Percentiles rank a stretch among this genome's conserved stretches.
Evolutionary conservation across 768 basidiomycete species (phyloP).

Genomic region (Tricholoma flavovirens): DNA sequence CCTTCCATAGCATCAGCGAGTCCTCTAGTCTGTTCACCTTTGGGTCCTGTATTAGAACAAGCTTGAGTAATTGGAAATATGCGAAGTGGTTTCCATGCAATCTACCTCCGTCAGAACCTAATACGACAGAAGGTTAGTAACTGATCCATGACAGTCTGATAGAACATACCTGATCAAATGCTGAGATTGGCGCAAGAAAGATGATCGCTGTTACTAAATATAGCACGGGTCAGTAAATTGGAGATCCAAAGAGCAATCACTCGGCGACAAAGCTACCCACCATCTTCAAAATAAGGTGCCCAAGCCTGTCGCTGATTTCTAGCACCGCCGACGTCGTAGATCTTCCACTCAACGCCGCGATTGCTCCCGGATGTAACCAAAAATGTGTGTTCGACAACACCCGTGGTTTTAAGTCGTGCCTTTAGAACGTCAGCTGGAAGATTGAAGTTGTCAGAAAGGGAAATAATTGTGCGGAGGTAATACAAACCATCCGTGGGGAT

Average conservation of each 20-base stretch:
- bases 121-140: slow-evolving; percentile 11
- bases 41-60: slow-evolving; percentile 45
- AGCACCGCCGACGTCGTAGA: slow-evolving; percentile 83
- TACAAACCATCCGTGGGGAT: slow-evolving; percentile 67
- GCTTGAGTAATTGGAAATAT: slow-evolving; percentile 9
- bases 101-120: slow-evolving; percentile 66
- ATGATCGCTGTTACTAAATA: slow-evolving; percentile 76
- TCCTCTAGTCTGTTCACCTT: slow-evolving; percentile 76
- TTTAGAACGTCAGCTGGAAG: slow-evolving; percentile 67
- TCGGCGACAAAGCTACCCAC: slow-evolving; percentile 31
- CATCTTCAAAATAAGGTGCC: slow-evolving; percentile 86
- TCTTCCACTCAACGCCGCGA: slow-evolving; percentile 66
- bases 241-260: background rate
- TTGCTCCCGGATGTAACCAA: slow-evolving; percentile 52
- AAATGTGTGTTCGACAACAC: slow-evolving; percentile 77
- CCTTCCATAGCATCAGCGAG: slow-evolving; percentile 69
- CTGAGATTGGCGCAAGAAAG: slow-evolving; percentile 83
- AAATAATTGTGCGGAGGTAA: slow-evolving; percentile 11
- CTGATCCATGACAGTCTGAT: slow-evolving; percentile 3
- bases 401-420: slow-evolving; percentile 77
- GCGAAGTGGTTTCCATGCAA: slow-evolving; percentile 8
- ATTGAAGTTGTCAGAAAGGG: slow-evolving; percentile 9
- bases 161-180: slow-evolving; percentile 64
- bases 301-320: slow-evolving; percentile 79
- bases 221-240: slow-evolving; percentile 1